phyloP scores from a whole-genome alignment of 1,284 basidiomycete genomes.

The Ceraceosorus guamensis region DNA sequence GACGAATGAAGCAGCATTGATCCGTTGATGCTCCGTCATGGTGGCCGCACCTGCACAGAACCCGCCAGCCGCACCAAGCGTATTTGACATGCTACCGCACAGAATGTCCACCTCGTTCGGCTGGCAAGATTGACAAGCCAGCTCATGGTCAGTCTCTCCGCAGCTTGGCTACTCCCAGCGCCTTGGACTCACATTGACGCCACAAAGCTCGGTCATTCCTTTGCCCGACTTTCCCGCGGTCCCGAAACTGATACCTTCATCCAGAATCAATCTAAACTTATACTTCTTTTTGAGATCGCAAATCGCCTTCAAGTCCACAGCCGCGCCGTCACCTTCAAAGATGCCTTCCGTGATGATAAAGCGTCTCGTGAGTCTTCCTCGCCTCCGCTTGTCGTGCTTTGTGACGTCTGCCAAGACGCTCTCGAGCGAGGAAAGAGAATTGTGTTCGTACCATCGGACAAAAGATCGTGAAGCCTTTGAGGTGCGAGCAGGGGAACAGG shows the following conservation, averaged over 20 bases:
- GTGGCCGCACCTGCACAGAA: constrained; percentile 85
- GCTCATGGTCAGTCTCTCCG: background rate
- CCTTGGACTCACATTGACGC: constrained; percentile 57
- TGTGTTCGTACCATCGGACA: constrained; percentile 63
- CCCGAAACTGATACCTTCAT: constrained; percentile 90
- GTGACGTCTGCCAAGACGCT: constrained; percentile 74
- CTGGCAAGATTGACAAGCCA: background rate
- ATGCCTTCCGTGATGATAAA: constrained; percentile 98
- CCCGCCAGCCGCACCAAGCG: constrained; percentile 76
- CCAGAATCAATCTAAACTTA: constrained; percentile 90
- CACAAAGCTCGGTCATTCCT: constrained; percentile 87
- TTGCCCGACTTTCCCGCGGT: constrained; percentile 85
- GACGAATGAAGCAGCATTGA: constrained; percentile 91
- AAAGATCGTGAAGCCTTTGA: constrained; percentile 70
- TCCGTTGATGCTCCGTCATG: constrained; percentile 85
- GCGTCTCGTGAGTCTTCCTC: constrained; percentile 71
- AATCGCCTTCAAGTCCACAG: constrained; percentile 81
- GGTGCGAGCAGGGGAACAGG: constrained; percentile 40
- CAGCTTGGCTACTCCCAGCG: background rate
- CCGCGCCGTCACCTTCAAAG: constrained; percentile 87
- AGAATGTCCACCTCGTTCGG: constrained; percentile 56
- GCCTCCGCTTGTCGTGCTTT: constrained; percentile 77
- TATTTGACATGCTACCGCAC: constrained; percentile 74
- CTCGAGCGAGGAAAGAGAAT: constrained; percentile 83
- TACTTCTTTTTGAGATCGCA: constrained; percentile 90